A percentile compares a stretch with the other conserved stretches of the same genome.
Evolutionary conservation across 805 yeast species (phyloP).

Genomic region (Candida taoyuanica): DNA sequence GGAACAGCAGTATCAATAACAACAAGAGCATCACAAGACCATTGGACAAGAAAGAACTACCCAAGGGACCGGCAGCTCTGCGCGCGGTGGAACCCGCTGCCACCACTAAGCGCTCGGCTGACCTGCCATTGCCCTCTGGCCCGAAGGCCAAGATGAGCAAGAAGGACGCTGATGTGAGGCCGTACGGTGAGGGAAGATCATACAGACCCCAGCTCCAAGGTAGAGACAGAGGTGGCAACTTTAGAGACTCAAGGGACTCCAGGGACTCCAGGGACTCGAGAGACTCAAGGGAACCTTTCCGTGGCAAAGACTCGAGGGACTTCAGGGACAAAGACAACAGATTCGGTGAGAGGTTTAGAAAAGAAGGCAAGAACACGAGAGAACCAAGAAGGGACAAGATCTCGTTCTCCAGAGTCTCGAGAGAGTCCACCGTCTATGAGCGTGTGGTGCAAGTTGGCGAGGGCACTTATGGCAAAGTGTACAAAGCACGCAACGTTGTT

Average conservation of each 20-base stretch:
- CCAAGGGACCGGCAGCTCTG: slow-evolving; percentile 6
- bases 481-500: slow-evolving; percentile 69
- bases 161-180: slow-evolving; percentile 1
- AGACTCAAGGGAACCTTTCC: not conserved
- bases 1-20: not conserved
- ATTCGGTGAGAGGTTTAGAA: not conserved
- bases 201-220: slow-evolving; percentile 8
- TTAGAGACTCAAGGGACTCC: slow-evolving; percentile 3
- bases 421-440: slow-evolving; percentile 43
- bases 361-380: not conserved
- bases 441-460: slow-evolving; percentile 92
- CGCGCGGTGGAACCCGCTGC: not conserved
- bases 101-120: slow-evolving; percentile 5
- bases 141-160: slow-evolving; percentile 5
- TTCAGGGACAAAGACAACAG: not conserved
- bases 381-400: slow-evolving; percentile 6
- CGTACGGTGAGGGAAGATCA: slow-evolving; percentile 9
- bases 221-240: slow-evolving; percentile 1
- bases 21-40: not conserved
- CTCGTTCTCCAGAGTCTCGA: slow-evolving; percentile 21
- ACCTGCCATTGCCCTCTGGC: slow-evolving; percentile 6
- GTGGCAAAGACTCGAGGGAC: slow-evolving; percentile 1
- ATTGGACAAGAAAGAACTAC: slow-evolving; percentile 2
- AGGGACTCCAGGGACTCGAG: slow-evolving; percentile 1
- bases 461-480: slow-evolving; percentile 96